Base-by-base conservation (phyloP, 176 grass and related monocot species). In the Cenchrus fungigraminus region DNA sequence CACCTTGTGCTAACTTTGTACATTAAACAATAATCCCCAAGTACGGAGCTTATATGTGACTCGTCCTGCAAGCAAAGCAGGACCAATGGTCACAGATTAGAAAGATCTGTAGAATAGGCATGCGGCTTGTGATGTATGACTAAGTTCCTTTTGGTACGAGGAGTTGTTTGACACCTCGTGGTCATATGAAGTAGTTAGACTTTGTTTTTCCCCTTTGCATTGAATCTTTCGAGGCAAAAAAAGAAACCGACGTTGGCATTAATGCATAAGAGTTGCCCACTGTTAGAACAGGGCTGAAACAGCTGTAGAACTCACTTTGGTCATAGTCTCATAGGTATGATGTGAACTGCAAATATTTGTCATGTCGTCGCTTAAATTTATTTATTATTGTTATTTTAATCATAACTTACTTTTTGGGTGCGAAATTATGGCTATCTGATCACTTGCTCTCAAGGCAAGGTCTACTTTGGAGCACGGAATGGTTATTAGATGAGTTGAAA, bases 1-100 rank as follows among this genome's bases (percentile, higher is more conserved):
- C 87, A 80, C 77, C 69, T 80, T 91, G 84, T 83, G 71, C 82
- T 85, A 81, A 77, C 79, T 91, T 78, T 93, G 88, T 93, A 91
- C 86, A 93, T 87, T 93, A 87, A 81, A 79, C 14, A 79, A 55
- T 79, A 83, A 86, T 89, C 65, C 34, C 49, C 8, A 6, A 68
- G 75, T 74, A 46, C 75, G 60, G 52, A 62, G 68, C 44, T 45
- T 64, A 68, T 86, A 60, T 3, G 55, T 83, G 34, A 67, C 59
- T 58, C 73, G 66, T 85, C 85, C 71, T 78, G 77, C 17, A 86
- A 44, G 58, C 0, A 51, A 82, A 85, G 73, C 81, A 82, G 87
- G 85, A 85, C 59, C 77, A 15, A 62, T 77, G 73, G 66, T 76
- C 66, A 87, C 29, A 47, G 56, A 80, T 58, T 56, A 55, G 60